Evolutionary conservation across 352 stramenopile species (phyloP), one percentile per base, ranked within the genome.

Genomic region (Pythium utonaiense): DNA sequence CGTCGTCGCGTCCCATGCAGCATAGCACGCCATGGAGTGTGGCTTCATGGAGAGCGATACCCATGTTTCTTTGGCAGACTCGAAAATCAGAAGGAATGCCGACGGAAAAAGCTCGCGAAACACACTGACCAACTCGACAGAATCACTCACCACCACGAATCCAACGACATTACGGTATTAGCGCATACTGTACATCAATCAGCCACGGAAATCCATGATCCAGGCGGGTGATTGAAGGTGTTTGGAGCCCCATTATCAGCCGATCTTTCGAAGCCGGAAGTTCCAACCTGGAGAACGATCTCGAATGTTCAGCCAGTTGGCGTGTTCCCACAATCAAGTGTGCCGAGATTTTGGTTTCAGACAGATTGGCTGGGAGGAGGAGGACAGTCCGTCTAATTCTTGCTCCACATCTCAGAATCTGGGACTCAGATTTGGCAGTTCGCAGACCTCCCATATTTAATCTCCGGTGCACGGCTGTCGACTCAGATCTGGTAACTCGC

Each of bases 381-480:
- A 16, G 31, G 31, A 38, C 6, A 14, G 31, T 38, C 31, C 31
- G 31, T 14, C 31, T 38, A 9, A 40, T 58, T 53, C 48, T 55
- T 40, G 28, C 40, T 42, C 50, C 48, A 50, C 42, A 66, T 66
- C 59, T 66, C 59, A 66, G 50, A 57, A 56, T 40, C 33, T n/a
- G 14, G 16, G 60, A 66, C 60, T 66, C 60, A 66, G 60, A 66
- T 66, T 44, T 66, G 58, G 50, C 49, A 60, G n/a, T n/a, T n/a
- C n/a, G n/a, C n/a, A 66, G 31, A 22, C 57, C 41, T n/a, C 14
- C 27, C 19, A 62, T 42, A 42, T 17, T 42, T 42, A 6, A 42
- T 42, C 36, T 19, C 36, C 36, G 36, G 36, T 42, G 36, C 36
- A 42, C 19, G 36, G 13, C 12, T 2, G 36, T 42, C 36, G 36